Evolutionary conservation across 2,329 filamentous ascomycete genomes (phyloP), one percentile per base, ranked within the genome.

Genomic region (Aureobasidium leucospermi): DNA sequence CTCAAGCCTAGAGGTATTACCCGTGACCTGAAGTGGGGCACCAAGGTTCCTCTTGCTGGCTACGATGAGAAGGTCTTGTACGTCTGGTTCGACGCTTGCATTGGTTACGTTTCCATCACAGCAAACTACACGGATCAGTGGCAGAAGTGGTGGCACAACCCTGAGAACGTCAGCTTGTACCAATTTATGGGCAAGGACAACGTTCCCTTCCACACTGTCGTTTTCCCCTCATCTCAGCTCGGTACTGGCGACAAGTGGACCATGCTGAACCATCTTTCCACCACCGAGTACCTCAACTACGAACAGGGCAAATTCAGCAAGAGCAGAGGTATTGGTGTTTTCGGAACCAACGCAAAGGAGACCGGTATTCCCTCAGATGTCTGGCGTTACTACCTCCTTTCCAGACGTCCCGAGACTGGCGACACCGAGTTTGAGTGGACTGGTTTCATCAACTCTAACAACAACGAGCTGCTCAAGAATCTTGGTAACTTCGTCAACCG

Each of bases 111-210:
- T n/a, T 96, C 90, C 1, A 96, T 96, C 66, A 96, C 92, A 1
- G 90, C 89, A 64, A 91, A 85, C 67, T 96, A 96, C 73, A 96
- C 91, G 5, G 81, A 85, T 46, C 81, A 95, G 63, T 96, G 92
- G 92, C 86, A 96, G 77, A 82, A 89, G 69, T 96, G 92, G 92
- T 96, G 92, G 92, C 86, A 88, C 70, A 88, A 95, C 72, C 90
- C 90, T 0, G 87, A 96, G 46, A 81, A 96, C 36, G 91, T 96
- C 49, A 83, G 87, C 69, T 82, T 96, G 11, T 96, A 94, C 74
- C 92, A 96, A 76, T 95, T 96, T 79, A 89, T 96, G 84, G 92
- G 92, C 75, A 96, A 96, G 73, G 89, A 93, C 73, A 92, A 93
- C 65, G 88, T 90, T 15, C 85, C 85, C 6, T 94, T 93, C 79